A percentile compares a stretch with the other conserved stretches of the same genome.
Conservation (phyloP, 768 basidiomycete genomes). For the Hebeloma cylindrosporum region DNA sequence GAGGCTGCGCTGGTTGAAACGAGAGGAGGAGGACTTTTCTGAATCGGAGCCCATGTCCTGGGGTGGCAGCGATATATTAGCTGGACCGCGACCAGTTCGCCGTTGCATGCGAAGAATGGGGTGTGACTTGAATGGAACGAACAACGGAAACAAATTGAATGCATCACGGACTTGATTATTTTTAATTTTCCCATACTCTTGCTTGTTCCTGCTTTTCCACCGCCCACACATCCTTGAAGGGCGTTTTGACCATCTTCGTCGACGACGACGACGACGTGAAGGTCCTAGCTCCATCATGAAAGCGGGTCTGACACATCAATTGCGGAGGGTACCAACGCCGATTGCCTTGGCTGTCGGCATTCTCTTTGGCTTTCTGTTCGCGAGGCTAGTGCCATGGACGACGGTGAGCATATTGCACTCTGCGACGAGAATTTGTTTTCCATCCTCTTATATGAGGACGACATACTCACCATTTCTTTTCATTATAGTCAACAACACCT, state of each 20-base stretch:
- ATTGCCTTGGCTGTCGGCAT: slow-evolving; percentile 62
- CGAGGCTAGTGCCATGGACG: slow-evolving; percentile 49
- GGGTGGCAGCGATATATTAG: slow-evolving; percentile 53
- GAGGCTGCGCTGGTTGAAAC: slow-evolving; percentile 55
- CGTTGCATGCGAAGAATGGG: slow-evolving; percentile 54
- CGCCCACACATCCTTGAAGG: not conserved
- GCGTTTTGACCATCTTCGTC: slow-evolving; percentile 3
- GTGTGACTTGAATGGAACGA: not conserved
- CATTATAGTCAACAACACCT: slow-evolving; percentile 35
- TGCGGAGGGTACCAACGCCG: slow-evolving; percentile 52
- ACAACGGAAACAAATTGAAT: not conserved
- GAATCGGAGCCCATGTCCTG: slow-evolving; percentile 45
- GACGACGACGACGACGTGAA: slow-evolving; percentile 9
- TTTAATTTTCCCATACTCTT: not conserved
- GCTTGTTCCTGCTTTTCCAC: not conserved
- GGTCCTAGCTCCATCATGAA: too few species aligned
- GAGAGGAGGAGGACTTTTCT: slow-evolving; percentile 53
- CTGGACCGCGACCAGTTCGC: slow-evolving; percentile 50
- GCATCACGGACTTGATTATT: not conserved
- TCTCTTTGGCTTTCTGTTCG: slow-evolving; percentile 57
- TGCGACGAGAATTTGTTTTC: too few species aligned
- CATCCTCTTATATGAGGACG: slow-evolving; percentile 4
- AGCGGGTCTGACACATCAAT: slow-evolving; percentile 24
- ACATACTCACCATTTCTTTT: slow-evolving; percentile 5
- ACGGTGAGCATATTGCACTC: too few species aligned